Base-by-base conservation (phyloP, 2,329 filamentous ascomycete genomes). In the Alternaria alternata region DNA sequence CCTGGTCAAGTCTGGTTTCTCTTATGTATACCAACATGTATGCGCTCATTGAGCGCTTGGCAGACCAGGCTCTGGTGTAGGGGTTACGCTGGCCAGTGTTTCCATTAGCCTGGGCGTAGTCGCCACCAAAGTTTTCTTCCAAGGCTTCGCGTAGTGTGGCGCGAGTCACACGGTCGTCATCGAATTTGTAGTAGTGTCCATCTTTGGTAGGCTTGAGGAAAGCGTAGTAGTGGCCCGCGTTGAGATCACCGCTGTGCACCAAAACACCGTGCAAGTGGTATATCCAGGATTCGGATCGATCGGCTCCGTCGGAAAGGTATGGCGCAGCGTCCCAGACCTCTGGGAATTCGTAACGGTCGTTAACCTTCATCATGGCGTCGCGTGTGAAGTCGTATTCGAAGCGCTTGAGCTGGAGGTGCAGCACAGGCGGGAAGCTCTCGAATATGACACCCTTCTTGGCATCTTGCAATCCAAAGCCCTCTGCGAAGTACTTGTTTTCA, bases 21-120 rank as follows among this genome's bases (percentile, higher is more conserved):
- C 95, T 90, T 66, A 99, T 93, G 75, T 99, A 99, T 2, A 99
- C 96, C 83, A 99, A 81, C 95, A 99, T 99, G 83, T 99, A 99
- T 5, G 95, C 96, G 77, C 94, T 99, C 85, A 89, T 90, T 3
- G 87, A 89, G 47, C 88, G 83, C 71, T 90, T 90, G 4, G 86
- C 85, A 3, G 88, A 89, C 77, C 87, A 84, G 20, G 86, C 86
- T 39, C 87, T 81, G 9, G 87, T 88, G 70, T 89, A 90, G 2
- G 87, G 88, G 68, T 89, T 89, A 57, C 88, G 83, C 57, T 87
- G 84, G 51, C 84, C 85, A 34, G 79, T 66, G n/a, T 81, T 81
- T 7, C 87, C 87, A 62, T 89, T 88, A 8, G 81, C 77, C 47
- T 85, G 81, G 54, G 85, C 82, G 74, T 93, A 96, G 73, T 96